Evolutionary conservation across 306 rosid genomes (phyloP).

Genomic region (Medicago lupulina): DNA sequence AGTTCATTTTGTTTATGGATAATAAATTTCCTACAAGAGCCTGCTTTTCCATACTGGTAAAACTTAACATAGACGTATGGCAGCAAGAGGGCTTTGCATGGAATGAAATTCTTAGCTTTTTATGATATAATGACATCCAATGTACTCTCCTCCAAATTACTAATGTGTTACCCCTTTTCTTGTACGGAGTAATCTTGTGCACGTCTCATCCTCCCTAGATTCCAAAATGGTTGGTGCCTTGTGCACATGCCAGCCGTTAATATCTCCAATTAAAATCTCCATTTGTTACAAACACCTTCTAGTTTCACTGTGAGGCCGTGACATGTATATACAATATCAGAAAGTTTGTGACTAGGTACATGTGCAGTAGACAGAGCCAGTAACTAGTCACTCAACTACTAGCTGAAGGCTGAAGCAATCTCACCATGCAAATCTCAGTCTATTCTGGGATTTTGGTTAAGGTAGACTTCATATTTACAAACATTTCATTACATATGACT

Average conservation of each 20-base stretch:
- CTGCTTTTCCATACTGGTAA: background rate
- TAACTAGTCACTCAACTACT: too few species aligned
- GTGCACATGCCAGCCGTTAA: background rate
- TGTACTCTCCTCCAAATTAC: background rate
- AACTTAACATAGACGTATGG: background rate
- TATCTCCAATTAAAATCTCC: background rate
- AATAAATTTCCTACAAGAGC: constrained; percentile 12
- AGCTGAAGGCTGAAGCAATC: too few species aligned
- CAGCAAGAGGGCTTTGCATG: background rate
- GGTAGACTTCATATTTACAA: too few species aligned
- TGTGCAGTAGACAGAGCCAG: too few species aligned
- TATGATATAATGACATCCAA: background rate
- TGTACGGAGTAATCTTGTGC: background rate
- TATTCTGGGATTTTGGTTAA: too few species aligned
- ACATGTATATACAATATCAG: background rate
- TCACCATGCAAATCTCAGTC: too few species aligned
- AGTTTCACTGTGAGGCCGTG: background rate
- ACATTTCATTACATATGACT: too few species aligned
- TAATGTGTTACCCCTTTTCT: background rate
- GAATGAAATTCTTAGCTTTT: background rate
- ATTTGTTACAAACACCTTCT: background rate
- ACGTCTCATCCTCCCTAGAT: background rate
- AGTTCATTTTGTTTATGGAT: background rate
- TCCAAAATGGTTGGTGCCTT: background rate
- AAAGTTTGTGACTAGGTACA: background rate